phyloP scores from a whole-genome alignment of 805 yeast species.

The Suhomyces emberorum region DNA sequence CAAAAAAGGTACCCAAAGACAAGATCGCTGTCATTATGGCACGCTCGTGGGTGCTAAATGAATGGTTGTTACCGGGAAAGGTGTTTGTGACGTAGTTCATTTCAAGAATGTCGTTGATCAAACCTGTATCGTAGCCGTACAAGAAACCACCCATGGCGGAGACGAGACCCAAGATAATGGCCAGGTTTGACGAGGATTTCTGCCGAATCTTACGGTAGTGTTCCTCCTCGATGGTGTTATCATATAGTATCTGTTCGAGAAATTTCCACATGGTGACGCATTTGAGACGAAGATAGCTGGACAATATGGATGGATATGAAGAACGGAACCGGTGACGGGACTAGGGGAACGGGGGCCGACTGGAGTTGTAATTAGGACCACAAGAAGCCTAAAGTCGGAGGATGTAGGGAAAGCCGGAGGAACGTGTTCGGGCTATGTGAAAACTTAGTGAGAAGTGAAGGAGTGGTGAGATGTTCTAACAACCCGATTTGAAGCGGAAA shows the following conservation, averaged over 20 bases:
- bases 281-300: too few species aligned
- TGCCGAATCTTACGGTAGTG: slow-evolving; percentile 37
- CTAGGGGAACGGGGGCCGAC: too few species aligned
- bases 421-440: too few species aligned
- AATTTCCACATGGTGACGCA: slow-evolving; percentile 10
- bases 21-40: slow-evolving; percentile 76
- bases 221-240: slow-evolving; percentile 35
- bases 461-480: too few species aligned
- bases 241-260: slow-evolving; percentile 29
- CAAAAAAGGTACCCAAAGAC: slow-evolving; percentile 76
- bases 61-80: slow-evolving; percentile 47
- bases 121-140: slow-evolving; percentile 88
- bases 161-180: slow-evolving; percentile 69
- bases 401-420: too few species aligned
- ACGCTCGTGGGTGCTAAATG: slow-evolving; percentile 59
- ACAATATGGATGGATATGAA: too few species aligned
- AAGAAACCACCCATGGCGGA: slow-evolving; percentile 91
- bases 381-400: too few species aligned
- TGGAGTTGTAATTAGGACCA: too few species aligned
- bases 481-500: too few species aligned
- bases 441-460: too few species aligned
- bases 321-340: too few species aligned
- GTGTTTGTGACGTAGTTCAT: slow-evolving; percentile 62
- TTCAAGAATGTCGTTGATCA: slow-evolving; percentile 73
- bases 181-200: slow-evolving; percentile 56